These are phyloP conservation scores for Acer yangbiense DNA, from an alignment of 345 rosid species.

Conservation along the genomic window DNA sequence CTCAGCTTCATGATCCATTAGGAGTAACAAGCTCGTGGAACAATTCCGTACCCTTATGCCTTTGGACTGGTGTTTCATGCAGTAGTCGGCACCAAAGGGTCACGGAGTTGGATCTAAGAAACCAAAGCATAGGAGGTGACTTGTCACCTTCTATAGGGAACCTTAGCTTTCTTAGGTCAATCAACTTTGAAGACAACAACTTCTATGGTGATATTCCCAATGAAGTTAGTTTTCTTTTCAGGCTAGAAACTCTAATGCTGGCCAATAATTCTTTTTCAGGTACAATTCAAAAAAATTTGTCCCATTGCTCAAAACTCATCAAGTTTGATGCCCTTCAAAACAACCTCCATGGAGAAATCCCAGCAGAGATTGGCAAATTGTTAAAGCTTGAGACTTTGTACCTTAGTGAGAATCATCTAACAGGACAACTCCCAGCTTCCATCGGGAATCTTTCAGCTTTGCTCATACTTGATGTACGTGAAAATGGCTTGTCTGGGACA, in stretches of 20 bases:
- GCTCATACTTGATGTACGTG: too few relatives aligned
- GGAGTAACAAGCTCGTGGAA: conserved; percentile 5
- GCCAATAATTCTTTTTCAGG: conserved; percentile 1
- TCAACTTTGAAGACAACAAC: neutral
- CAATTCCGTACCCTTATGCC: neutral
- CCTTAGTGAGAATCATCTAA: neutral
- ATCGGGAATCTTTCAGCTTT: too few relatives aligned
- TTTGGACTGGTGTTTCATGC: neutral
- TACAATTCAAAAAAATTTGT: neutral
- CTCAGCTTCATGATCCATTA: neutral
- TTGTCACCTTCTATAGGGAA: neutral
- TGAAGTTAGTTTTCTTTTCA: conserved; percentile 5
- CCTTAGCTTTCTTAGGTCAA: neutral
- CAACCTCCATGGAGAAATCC: neutral
- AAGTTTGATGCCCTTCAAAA: neutral
- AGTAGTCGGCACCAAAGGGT: neutral
- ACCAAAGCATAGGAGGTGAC: neutral
- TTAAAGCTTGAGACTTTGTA: neutral
- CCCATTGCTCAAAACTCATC: conserved; percentile 4
- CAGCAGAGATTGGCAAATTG: neutral
- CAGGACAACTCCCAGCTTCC: too few relatives aligned
- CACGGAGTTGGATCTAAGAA: neutral
- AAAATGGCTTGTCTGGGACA: too few relatives aligned
- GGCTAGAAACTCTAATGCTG: neutral
- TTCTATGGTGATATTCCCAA: conserved; percentile 10